A percentile compares a stretch with the other conserved stretches of the same genome.
Conservation (phyloP, 23 red algal species). For the Gracilariopsis chorda region DNA sequence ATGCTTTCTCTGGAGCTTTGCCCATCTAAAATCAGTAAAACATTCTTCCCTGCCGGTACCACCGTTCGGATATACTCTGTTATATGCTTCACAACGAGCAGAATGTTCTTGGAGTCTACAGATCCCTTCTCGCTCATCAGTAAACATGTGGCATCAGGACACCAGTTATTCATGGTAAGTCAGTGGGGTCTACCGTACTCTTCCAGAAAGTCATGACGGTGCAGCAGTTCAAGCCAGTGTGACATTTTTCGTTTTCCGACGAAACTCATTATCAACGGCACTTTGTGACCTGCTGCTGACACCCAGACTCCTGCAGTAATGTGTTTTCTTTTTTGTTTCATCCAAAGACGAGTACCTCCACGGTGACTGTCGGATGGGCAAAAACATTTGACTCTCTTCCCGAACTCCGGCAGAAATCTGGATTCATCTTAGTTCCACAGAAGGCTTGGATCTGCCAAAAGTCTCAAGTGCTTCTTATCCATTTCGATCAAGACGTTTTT, state of each 20-base stretch:
- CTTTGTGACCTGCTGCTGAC: background rate
- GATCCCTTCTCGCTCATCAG: background rate
- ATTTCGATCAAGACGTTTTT: background rate
- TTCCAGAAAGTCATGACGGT: background rate
- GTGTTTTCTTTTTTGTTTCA: background rate
- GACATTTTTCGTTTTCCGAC: background rate
- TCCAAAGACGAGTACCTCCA: background rate
- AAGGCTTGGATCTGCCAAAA: background rate
- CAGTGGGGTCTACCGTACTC: background rate
- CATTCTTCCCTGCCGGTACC: background rate
- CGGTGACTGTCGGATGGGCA: background rate
- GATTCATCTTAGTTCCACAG: conserved; percentile 13
- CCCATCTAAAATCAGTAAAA: background rate
- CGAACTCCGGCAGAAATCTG: background rate
- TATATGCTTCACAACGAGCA: background rate
- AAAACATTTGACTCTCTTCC: background rate
- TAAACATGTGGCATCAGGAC: background rate
- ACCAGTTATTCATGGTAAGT: background rate
- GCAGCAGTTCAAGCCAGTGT: background rate
- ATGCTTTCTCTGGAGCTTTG: background rate
- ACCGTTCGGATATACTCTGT: background rate
- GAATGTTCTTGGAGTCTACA: background rate
- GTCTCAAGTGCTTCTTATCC: background rate
- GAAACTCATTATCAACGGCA: background rate
- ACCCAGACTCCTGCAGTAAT: background rate